phyloP scores from a whole-genome alignment of 345 rosid genomes.

The Salix udensis region DNA sequence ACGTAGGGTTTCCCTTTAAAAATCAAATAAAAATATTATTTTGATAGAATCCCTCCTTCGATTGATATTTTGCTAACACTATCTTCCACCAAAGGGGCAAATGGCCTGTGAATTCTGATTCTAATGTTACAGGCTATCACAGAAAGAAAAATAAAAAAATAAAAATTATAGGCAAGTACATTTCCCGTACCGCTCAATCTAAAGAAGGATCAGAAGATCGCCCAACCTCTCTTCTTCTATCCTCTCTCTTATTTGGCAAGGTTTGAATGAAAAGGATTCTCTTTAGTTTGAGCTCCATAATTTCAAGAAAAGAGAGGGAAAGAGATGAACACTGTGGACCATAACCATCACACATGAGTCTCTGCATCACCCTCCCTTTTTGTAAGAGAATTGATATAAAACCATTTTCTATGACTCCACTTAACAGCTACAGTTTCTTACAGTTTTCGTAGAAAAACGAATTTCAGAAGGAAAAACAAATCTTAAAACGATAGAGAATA shows the following conservation, averaged over 20 bases:
- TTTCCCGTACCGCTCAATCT: conserved; percentile 27
- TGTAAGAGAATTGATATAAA: no score
- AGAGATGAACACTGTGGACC: neutral
- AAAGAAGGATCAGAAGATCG: neutral
- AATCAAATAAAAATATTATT: neutral
- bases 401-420: neutral
- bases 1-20: neutral
- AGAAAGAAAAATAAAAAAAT: neutral
- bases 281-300: neutral
- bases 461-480: no score
- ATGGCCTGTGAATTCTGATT: neutral
- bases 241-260: neutral
- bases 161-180: conserved; percentile 13
- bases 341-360: no score
- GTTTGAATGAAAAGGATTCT: neutral
- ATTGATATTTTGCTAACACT: neutral
- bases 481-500: neutral
- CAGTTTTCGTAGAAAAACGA: no score
- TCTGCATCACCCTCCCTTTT: no score
- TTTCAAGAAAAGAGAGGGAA: neutral
- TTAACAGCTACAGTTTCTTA: neutral
- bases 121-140: conserved; percentile 6
- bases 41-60: neutral
- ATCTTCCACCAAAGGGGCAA: neutral
- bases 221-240: neutral